Conservation (phyloP, 169 alveolate species). For the Cryptosporidium xiaoi region DNA sequence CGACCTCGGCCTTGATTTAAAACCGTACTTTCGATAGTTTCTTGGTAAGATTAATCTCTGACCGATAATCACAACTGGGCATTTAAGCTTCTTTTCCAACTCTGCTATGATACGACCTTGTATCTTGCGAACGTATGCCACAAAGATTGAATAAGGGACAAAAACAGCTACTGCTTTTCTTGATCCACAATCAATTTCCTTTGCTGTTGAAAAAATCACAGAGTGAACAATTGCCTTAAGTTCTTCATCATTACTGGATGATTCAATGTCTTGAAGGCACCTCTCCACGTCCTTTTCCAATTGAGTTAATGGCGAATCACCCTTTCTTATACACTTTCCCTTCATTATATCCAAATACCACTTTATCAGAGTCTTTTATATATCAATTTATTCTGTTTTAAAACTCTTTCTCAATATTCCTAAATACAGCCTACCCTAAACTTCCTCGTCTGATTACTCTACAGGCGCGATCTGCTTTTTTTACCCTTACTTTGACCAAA, state of each 20-base stretch:
- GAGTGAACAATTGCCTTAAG: conserved; percentile 86
- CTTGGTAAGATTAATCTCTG: conserved; percentile 90
- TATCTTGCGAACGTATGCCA: conserved; percentile 85
- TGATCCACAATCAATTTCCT: conserved; percentile 84
- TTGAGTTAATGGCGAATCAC: conserved; percentile 63
- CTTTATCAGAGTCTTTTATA: conserved; percentile 11
- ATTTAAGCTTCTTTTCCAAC: conserved; percentile 93
- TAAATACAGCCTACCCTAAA: background rate
- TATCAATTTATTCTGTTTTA: background rate
- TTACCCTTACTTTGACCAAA: conserved; percentile 7
- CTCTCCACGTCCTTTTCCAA: conserved; percentile 87
- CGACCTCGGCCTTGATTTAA: conserved; percentile 93
- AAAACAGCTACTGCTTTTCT: conserved; percentile 88
- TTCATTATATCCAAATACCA: conserved; percentile 7
- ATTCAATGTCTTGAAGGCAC: conserved; percentile 85
- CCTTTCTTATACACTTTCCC: conserved; percentile 60
- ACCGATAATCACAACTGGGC: conserved; percentile 92
- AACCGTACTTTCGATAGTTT: conserved; percentile 85
- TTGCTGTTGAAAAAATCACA: conserved; percentile 85
- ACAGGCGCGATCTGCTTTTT: conserved; percentile 21
- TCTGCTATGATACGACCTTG: conserved; percentile 92
- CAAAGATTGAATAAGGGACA: conserved; percentile 88
- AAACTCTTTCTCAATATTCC: background rate
- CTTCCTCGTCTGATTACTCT: conserved; percentile 3
- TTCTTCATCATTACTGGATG: conserved; percentile 85